Percentiles rank a stretch among this genome's conserved stretches.
Evolutionary conservation across 129 eudicot species (phyloP).

Genomic region (Artemisia tridentata): DNA sequence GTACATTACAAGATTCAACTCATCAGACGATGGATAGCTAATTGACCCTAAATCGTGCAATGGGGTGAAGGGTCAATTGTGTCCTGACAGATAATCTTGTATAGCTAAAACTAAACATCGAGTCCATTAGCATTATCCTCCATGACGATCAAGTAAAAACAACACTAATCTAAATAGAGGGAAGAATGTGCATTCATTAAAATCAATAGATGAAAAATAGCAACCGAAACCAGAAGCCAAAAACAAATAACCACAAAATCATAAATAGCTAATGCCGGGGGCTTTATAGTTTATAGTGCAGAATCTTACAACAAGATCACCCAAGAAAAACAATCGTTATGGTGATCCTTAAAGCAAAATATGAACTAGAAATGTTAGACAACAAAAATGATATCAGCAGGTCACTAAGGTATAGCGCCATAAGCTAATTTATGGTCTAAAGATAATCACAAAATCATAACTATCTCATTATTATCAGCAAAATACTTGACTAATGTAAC

Average conservation of each 20-base stretch:
- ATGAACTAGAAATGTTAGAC: background rate
- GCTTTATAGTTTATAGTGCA: background rate
- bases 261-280: no score
- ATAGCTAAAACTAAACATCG: background rate
- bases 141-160: background rate
- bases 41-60: background rate
- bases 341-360: background rate
- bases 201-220: background rate
- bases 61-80: background rate
- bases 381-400: background rate
- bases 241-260: no score
- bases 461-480: conserved; percentile 14
- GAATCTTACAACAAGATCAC: background rate
- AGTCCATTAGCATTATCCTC: background rate
- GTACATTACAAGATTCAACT: background rate
- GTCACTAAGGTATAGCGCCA: background rate
- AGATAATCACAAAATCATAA: conserved; percentile 2
- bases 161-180: background rate
- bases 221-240: no score
- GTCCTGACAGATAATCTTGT: background rate
- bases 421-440: background rate
- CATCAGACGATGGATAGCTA: background rate
- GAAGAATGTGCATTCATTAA: background rate
- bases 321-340: background rate
- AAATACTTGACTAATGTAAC: conserved; percentile 16